These are phyloP conservation scores for Dactylorhiza incarnata DNA, from an alignment of 106 monocot species.

Conservation along the genomic window DNA sequence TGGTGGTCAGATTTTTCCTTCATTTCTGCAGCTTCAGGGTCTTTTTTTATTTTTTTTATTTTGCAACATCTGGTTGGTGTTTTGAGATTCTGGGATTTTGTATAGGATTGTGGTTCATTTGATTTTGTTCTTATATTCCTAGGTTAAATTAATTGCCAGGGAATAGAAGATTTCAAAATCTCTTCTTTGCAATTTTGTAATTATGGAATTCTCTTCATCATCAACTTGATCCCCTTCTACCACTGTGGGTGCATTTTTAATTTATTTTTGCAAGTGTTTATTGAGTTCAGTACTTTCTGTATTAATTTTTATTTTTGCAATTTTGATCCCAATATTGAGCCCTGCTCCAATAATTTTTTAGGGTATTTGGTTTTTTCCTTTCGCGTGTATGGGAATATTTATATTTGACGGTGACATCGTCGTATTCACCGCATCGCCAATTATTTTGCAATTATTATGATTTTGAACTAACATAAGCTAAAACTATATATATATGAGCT, in stretches of 20 bases:
- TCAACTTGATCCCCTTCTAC: neutral
- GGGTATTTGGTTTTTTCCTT: too few relatives aligned
- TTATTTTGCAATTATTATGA: too few relatives aligned
- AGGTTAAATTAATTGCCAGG: neutral
- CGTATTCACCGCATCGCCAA: too few relatives aligned
- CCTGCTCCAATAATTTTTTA: too few relatives aligned
- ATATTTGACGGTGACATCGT: too few relatives aligned
- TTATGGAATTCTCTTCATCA: neutral
- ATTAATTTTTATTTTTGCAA: too few relatives aligned
- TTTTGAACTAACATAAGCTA: too few relatives aligned
- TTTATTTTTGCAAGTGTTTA: neutral
- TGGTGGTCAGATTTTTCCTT: too few relatives aligned
- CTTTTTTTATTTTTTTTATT: neutral
- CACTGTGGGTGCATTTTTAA: too few relatives aligned
- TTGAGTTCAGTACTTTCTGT: neutral
- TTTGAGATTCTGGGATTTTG: constrained; percentile 2
- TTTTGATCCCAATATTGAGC: too few relatives aligned
- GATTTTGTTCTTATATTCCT: neutral
- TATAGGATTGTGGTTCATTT: neutral
- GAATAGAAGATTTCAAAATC: neutral
- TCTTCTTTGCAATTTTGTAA: constrained; percentile 1
- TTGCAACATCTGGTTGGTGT: neutral
- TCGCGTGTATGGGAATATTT: too few relatives aligned
- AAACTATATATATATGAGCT: too few relatives aligned
- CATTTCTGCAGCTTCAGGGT: neutral